These are phyloP conservation scores for Tetrapisispora fleetii DNA, from an alignment of 805 yeast species.

Conservation along the genomic window DNA sequence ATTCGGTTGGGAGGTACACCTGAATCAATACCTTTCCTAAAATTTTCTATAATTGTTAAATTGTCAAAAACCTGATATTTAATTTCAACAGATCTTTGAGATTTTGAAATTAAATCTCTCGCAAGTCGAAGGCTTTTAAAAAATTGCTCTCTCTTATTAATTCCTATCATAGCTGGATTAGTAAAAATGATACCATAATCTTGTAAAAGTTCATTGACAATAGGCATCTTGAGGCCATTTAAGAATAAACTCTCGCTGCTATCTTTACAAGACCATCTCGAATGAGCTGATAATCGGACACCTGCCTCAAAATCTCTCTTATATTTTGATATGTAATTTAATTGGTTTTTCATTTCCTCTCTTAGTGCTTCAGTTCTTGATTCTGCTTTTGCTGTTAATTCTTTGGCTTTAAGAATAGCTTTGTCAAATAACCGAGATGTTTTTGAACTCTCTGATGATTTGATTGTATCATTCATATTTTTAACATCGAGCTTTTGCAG, in stretches of 20 bases:
- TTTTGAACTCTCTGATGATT: background rate
- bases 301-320: conserved; percentile 14
- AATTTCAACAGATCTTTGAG: conserved; percentile 11
- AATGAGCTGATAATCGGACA: conserved; percentile 3
- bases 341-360: conserved; percentile 9
- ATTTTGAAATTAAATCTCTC: conserved; percentile 15
- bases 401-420: conserved; percentile 16
- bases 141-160: conserved; percentile 19
- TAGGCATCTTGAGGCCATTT: conserved; percentile 25
- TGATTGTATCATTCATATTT: background rate
- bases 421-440: conserved; percentile 7
- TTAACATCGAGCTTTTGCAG: background rate
- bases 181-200: conserved; percentile 20
- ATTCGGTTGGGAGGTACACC: conserved; percentile 18
- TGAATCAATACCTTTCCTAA: conserved; percentile 19
- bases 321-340: conserved; percentile 11
- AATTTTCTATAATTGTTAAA: conserved; percentile 12
- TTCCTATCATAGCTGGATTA: conserved; percentile 7
- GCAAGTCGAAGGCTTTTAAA: conserved; percentile 24
- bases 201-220: conserved; percentile 20
- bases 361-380: conserved; percentile 15
- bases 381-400: conserved; percentile 10
- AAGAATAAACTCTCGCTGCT: conserved; percentile 17
- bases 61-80: conserved; percentile 14
- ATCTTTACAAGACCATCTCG: conserved; percentile 12